Evolutionary conservation across 345 rosid species (phyloP), one percentile per base, ranked within the genome.

Genomic region (Eucalyptus leucophloia): DNA sequence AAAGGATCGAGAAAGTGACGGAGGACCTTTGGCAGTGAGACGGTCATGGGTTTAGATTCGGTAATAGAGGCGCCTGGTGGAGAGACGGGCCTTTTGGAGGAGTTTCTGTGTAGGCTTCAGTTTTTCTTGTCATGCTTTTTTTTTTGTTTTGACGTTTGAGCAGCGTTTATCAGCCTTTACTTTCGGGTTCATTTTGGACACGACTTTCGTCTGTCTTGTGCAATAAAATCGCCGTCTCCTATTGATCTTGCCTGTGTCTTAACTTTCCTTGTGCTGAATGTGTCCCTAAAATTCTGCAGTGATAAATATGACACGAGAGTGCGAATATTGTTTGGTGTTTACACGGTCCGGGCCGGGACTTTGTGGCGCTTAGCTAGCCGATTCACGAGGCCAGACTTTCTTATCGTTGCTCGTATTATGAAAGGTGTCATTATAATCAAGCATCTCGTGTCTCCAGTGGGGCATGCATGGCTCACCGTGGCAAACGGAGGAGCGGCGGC

Each of bases 11-110:
- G 6, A 72, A 60, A 53, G 86, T 88, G 44, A 72, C 82, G 82
- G 82, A 72, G 44, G 82, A 72, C 4, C 44, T 72, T 72, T 5
- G 82, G 82, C 82, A 72, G 82, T 86, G 93, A 90, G 53, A 89
- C 88, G 91, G 62, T 91, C 7, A 30, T 89, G 90, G 94, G 88
- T 83, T 90, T 89, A 67, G 91, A 91, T 83, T 92, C 58, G 80
- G 87, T 45, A n/a, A n/a, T 45, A 17, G n/a, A 81, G n/a, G 24
- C 23, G 34, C 12, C 30, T 4, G 14, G 37, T 67, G 62, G 37
- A 3, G 45, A 53, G 15, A 28, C 81, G 81, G 42, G 28, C 87
- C 6, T 40, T 88, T 34, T 49, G 17, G 88, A 24, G 88, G 88
- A 53, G 77, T 16, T 72, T 72, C 11, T 37, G 45, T 34, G 16